Conservation (phyloP, 2,329 filamentous ascomycete genomes). For the Cryphonectria carpinicola region DNA sequence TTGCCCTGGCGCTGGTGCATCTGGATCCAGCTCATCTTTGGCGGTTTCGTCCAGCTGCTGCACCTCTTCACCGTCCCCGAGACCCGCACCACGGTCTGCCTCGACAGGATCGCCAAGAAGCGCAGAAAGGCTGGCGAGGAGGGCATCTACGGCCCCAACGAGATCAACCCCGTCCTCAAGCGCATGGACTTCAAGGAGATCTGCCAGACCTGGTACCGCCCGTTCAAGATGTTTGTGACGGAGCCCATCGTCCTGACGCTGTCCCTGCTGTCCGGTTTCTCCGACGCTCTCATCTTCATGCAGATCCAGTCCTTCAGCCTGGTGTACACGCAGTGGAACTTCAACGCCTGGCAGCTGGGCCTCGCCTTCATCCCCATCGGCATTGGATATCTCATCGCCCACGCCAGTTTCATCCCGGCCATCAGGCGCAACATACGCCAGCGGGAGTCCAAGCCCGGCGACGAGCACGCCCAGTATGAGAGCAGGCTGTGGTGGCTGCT, state of each 20-base stretch:
- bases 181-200: slow-evolving; percentile 64
- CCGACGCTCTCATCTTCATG: slow-evolving; percentile 77
- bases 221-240: slow-evolving; percentile 73
- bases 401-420: slow-evolving; percentile 60
- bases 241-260: slow-evolving; percentile 75
- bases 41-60: slow-evolving; percentile 67
- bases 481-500: slow-evolving; percentile 68
- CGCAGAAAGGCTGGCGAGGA: slow-evolving; percentile 66
- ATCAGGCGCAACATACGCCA: slow-evolving; percentile 58
- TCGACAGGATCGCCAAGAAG: slow-evolving; percentile 79
- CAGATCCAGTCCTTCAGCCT: slow-evolving; percentile 73
- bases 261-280: slow-evolving; percentile 73
- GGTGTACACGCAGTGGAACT: slow-evolving; percentile 71
- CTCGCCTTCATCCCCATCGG: slow-evolving; percentile 69
- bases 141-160: slow-evolving; percentile 70
- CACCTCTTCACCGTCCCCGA: slow-evolving; percentile 76
- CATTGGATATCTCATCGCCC: slow-evolving; percentile 67
- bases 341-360: slow-evolving; percentile 59
- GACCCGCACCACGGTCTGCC: slow-evolving; percentile 75
- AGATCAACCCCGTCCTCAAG: slow-evolving; percentile 64
- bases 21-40: slow-evolving; percentile 85
- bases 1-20: slow-evolving; percentile 71
- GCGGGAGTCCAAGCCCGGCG: slow-evolving; percentile 53
- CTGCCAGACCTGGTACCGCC: slow-evolving; percentile 60
- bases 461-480: slow-evolving; percentile 69